Conservation (phyloP, 345 rosid species). For the rapeseed (Brassica napus) region DNA sequence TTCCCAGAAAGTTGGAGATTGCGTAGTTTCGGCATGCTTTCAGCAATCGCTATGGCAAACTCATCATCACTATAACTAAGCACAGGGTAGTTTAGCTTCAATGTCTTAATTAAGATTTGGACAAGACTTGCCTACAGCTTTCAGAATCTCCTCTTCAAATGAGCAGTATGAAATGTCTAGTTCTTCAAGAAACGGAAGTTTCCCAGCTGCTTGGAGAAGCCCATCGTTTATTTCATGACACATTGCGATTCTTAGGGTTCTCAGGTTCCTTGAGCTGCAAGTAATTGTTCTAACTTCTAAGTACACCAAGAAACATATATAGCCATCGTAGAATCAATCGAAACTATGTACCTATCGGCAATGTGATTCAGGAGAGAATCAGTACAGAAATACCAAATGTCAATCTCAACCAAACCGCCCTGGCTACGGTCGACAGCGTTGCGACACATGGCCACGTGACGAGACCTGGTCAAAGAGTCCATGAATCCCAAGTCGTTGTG, state of each 20-base stretch:
- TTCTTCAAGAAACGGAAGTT: conserved; percentile 58
- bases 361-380: conserved; percentile 52
- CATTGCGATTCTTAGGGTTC: conserved; percentile 43
- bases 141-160: conserved; percentile 11
- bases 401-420: conserved; percentile 50
- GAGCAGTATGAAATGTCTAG: conserved; percentile 50
- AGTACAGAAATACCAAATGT: conserved; percentile 42
- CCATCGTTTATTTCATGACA: conserved; percentile 46
- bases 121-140: conserved; percentile 20
- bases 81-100: conserved; percentile 15
- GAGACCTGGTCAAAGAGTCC: not conserved
- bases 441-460: conserved; percentile 38
- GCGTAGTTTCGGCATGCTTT: not conserved
- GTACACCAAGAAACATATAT: not conserved
- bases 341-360: conserved; percentile 41
- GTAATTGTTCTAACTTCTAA: not conserved
- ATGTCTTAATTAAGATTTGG: conserved; percentile 19
- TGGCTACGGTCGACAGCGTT: conserved; percentile 60
- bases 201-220: conserved; percentile 41
- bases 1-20: not conserved
- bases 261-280: conserved; percentile 35
- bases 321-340: not conserved
- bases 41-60: not conserved
- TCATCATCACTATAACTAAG: not conserved
- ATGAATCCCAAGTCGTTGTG: not conserved